Percentiles rank a stretch among this genome's conserved stretches.
phyloP scores from a whole-genome alignment of 2,329 filamentous ascomycete genomes.

The Sclerotiophoma versabilis region DNA sequence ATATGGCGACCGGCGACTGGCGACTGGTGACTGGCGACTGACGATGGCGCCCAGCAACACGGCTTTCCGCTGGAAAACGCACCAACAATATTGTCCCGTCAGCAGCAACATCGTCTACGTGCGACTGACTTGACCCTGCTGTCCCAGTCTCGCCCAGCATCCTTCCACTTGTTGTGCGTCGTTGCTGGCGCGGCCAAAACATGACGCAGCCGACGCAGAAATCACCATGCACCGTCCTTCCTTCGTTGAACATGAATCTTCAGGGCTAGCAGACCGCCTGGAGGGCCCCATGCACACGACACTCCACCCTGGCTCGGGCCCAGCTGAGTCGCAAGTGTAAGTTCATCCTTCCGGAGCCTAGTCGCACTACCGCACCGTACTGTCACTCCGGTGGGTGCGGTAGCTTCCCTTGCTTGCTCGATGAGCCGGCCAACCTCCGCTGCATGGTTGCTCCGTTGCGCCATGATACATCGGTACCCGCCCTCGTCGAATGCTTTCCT shows the following conservation, averaged over 20 bases:
- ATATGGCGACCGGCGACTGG: constrained; percentile 28
- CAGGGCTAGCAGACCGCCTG: constrained; percentile 45
- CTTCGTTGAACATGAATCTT: constrained; percentile 34
- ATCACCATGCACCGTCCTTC: constrained; percentile 35
- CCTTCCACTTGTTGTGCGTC: constrained; percentile 31
- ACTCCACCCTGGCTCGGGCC: constrained; percentile 33
- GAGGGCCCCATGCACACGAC: constrained; percentile 43
- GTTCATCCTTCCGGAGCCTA: constrained; percentile 32
- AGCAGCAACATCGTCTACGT: constrained; percentile 21
- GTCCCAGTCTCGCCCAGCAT: constrained; percentile 27
- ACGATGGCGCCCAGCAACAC: constrained; percentile 25
- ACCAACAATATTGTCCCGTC: constrained; percentile 20
- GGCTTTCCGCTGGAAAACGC: constrained; percentile 28
- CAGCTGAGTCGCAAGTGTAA: constrained; percentile 46
- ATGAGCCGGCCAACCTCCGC: constrained; percentile 40
- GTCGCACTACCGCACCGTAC: constrained; percentile 41
- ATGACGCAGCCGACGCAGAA: constrained; percentile 32
- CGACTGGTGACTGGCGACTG: constrained; percentile 24
- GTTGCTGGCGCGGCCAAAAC: constrained; percentile 43
- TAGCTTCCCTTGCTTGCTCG: constrained; percentile 36
- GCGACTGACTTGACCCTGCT: constrained; percentile 25
- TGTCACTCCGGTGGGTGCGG: constrained; percentile 36
- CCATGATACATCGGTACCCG: constrained; percentile 51
- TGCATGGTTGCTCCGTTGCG: constrained; percentile 51
- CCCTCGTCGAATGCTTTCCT: constrained; percentile 34